Evolutionary conservation across 495 filamentous ascomycete species (phyloP), one percentile per base, ranked within the genome.

Genomic region (Echria macrotheca): DNA sequence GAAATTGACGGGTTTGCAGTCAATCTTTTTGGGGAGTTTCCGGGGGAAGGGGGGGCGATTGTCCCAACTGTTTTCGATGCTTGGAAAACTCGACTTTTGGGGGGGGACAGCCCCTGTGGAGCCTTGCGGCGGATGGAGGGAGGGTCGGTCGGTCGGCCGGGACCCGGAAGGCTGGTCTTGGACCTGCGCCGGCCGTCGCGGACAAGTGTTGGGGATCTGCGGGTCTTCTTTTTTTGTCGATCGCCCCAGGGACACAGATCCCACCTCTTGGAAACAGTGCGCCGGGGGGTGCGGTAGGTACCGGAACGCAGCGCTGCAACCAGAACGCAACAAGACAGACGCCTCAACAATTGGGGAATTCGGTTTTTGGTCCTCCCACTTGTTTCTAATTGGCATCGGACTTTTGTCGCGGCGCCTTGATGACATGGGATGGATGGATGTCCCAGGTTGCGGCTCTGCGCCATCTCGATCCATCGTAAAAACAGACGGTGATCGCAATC

Each of bases 151-250:
- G n/a, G n/a, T n/a, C n/a, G n/a, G n/a, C n/a, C n/a, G n/a, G n/a
- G n/a, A n/a, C n/a, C n/a, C n/a, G n/a, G n/a, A n/a, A n/a, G n/a
- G n/a, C n/a, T n/a, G n/a, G n/a, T n/a, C n/a, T n/a, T n/a, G n/a
- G n/a, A n/a, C n/a, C n/a, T n/a, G n/a, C n/a, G 29, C 37, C 43
- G 47, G 37, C 44, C 10, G 42, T 18, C 50, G 49, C 65, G 65
- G 65, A 61, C 61, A 67, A 65, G 38, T 64, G 66, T 69, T 69
- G 66, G 66, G 66, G 66, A 69, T 65, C 58, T 69, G 66, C 66
- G 66, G 63, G 64, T 60, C 40, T 44, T 14, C 46, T 37, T 52
- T 53, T 53, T 46, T 44, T 48, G 53, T 54, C 56, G 52, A 57
- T 63, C 58, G 31, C 33, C 24, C 12, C 15, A 15, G 36, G 46